Conservation (phyloP, 164 flowering plant genomes). For the Taxillus chinensis region DNA sequence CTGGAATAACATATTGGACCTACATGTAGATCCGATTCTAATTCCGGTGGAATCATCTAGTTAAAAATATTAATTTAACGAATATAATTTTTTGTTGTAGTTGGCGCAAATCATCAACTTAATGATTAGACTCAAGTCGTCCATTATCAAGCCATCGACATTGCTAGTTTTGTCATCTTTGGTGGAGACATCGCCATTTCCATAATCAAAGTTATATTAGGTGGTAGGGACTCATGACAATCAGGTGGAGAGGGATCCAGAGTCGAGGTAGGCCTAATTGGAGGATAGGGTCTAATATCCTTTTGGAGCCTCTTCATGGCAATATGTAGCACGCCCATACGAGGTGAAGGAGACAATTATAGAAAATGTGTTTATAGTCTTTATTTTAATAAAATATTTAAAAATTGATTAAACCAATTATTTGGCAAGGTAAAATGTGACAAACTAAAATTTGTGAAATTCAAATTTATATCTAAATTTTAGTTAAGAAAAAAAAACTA, state of each 20-base stretch:
- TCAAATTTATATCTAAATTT: too few relatives aligned
- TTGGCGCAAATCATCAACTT: constrained; percentile 67
- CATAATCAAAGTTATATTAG: constrained; percentile 31
- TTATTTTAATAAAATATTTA: too few relatives aligned
- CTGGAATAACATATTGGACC: too few relatives aligned
- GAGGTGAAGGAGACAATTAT: too few relatives aligned
- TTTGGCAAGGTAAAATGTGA: too few relatives aligned
- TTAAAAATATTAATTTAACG: too few relatives aligned
- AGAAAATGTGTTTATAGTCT: too few relatives aligned
- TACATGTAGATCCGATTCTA: too few relatives aligned
- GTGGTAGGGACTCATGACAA: constrained; percentile 29
- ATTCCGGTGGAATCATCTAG: too few relatives aligned
- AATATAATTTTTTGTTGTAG: constrained; percentile 56
- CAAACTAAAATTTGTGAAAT: too few relatives aligned
- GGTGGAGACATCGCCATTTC: constrained; percentile 18
- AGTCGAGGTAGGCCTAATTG: constrained; percentile 48
- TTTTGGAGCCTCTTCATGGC: constrained; percentile 60
- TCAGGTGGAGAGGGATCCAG: constrained; percentile 46
- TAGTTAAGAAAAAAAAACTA: too few relatives aligned
- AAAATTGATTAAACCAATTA: too few relatives aligned
- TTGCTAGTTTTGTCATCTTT: constrained; percentile 24
- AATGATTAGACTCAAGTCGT: constrained; percentile 43
- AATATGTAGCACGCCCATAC: constrained; percentile 29
- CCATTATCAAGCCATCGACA: constrained; percentile 30
- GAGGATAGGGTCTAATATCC: constrained; percentile 53